Percentiles rank a stretch among this genome's conserved stretches.
Evolutionary conservation across 2,329 filamentous ascomycete species (phyloP).

Genomic region (Paecilomyces fulvus): DNA sequence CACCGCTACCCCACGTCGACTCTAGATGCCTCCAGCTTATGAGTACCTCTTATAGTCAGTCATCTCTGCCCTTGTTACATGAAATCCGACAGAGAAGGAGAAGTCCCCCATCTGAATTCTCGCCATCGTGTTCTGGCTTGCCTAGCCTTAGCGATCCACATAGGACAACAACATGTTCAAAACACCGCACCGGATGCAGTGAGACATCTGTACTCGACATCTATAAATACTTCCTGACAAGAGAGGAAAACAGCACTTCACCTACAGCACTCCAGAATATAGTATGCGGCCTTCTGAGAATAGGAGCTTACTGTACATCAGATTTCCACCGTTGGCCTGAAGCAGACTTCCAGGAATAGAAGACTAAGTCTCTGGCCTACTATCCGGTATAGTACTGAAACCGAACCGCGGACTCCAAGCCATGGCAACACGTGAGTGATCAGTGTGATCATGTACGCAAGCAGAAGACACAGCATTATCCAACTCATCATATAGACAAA

Average conservation of each 20-base stretch:
- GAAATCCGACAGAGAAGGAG: background rate
- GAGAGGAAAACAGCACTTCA: background rate
- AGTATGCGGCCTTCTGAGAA: background rate
- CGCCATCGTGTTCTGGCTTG: background rate
- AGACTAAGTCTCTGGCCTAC: background rate
- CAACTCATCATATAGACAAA: too few relatives aligned
- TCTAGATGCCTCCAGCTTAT: background rate
- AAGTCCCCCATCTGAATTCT: background rate
- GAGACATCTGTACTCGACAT: background rate
- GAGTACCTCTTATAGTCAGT: background rate
- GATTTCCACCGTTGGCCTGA: too few relatives aligned
- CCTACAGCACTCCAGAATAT: background rate
- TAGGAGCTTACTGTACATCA: too few relatives aligned
- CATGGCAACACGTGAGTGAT: too few relatives aligned
- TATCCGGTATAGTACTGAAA: too few relatives aligned
- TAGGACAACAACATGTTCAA: background rate
- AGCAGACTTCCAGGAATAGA: too few relatives aligned
- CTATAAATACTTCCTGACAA: background rate
- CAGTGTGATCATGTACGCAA: too few relatives aligned
- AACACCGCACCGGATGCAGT: background rate
- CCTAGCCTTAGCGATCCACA: background rate
- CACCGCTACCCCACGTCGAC: background rate
- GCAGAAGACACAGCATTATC: too few relatives aligned
- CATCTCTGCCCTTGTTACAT: background rate
- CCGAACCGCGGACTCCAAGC: too few relatives aligned